Evolutionary conservation across 73 alveolate genomes (phyloP).

Genomic region (Paramecium biaurelia): DNA sequence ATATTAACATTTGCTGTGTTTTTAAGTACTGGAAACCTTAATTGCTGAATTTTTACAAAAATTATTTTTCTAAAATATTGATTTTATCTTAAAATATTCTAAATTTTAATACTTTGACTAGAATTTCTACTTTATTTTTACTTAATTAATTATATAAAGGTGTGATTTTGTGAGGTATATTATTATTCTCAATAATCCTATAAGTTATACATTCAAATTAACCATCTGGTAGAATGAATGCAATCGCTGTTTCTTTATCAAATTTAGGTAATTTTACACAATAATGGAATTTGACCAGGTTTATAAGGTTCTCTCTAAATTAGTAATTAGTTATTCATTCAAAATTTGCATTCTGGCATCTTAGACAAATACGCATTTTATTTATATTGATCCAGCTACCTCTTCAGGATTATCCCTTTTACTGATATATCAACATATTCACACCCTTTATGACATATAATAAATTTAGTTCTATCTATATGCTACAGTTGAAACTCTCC

Average conservation of each 20-base stretch:
- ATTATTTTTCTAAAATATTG: slow-evolving; percentile 86
- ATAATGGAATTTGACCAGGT: slow-evolving; percentile 84
- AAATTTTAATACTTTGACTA: slow-evolving; percentile 58
- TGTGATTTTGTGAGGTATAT: slow-evolving; percentile 88
- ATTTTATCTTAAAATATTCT: slow-evolving; percentile 70
- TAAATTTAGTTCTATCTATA: slow-evolving; percentile 92
- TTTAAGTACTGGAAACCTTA: slow-evolving; percentile 91
- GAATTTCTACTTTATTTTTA: slow-evolving; percentile 76
- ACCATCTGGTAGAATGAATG: slow-evolving; percentile 98
- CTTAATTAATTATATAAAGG: slow-evolving; percentile 86
- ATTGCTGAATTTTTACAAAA: slow-evolving; percentile 87
- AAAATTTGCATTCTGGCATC: slow-evolving; percentile 98
- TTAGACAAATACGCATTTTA: slow-evolving; percentile 86
- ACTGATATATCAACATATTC: slow-evolving; percentile 86
- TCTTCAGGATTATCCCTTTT: slow-evolving; percentile 92
- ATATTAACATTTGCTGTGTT: slow-evolving; percentile 85
- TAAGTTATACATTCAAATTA: slow-evolving; percentile 88
- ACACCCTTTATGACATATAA: slow-evolving; percentile 93
- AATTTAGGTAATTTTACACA: slow-evolving; percentile 93
- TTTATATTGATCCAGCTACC: slow-evolving; percentile 87
- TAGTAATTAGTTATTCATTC: slow-evolving; percentile 94
- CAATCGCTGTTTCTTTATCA: slow-evolving; percentile 94
- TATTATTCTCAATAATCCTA: slow-evolving; percentile 91
- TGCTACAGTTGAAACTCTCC: slow-evolving; percentile 90
- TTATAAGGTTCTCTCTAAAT: slow-evolving; percentile 69